A percentile compares a stretch with the other conserved stretches of the same genome.
phyloP scores from a whole-genome alignment of 164 flowering plant species.

The Houttuynia cordata region DNA sequence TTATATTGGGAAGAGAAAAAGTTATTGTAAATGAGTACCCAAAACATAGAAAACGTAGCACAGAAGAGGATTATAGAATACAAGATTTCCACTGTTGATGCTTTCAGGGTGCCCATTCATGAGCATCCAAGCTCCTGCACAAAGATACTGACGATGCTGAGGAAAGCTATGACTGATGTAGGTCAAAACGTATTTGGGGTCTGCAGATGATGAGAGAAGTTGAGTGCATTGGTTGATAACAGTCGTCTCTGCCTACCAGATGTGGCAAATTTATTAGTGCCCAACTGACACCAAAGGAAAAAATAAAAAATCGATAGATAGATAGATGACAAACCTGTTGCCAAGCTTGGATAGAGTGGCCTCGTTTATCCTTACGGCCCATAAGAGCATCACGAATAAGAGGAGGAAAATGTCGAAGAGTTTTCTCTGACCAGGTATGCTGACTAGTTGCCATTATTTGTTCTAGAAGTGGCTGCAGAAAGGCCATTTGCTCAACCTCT shows the following conservation, averaged over 20 bases:
- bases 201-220: conserved; percentile 90
- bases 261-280: not conserved
- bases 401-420: conserved; percentile 72
- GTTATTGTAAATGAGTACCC: not conserved
- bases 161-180: conserved; percentile 85
- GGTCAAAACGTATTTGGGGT: conserved; percentile 65
- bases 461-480: conserved; percentile 73
- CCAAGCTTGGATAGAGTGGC: conserved; percentile 86
- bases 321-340: conserved; percentile 51
- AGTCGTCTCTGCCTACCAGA: conserved; percentile 76
- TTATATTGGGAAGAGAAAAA: not conserved
- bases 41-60: not conserved
- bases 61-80: conserved; percentile 12
- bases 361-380: conserved; percentile 66
- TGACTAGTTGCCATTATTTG: conserved; percentile 78
- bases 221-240: conserved; percentile 84
- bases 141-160: conserved; percentile 71
- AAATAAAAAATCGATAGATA: not conserved
- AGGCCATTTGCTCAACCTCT: conserved; percentile 78
- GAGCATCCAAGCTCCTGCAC: conserved; percentile 97
- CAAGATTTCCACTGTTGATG: conserved; percentile 77
- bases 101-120: conserved; percentile 88
- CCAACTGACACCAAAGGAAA: not conserved
- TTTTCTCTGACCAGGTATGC: conserved; percentile 96
- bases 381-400: conserved; percentile 66